Conservation (phyloP, 257 asterid genomes). For the Solanum ossicruentum region DNA sequence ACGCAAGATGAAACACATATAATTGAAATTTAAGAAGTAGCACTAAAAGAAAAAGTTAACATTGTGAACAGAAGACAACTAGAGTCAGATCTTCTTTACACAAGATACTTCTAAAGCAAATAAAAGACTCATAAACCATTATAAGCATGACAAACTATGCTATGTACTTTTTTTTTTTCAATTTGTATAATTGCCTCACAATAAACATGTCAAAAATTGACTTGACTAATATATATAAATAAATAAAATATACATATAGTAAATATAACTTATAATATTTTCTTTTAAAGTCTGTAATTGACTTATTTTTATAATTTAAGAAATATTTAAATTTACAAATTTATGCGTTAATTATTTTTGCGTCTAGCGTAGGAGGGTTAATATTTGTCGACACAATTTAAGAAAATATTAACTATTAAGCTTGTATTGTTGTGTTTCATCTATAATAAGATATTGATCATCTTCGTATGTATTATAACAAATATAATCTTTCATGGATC, state of each 20-base stretch:
- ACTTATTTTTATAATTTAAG: not conserved
- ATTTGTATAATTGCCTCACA: not conserved
- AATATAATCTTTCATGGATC: not conserved
- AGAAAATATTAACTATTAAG: not conserved
- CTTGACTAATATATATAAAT: not conserved
- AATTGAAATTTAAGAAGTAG: too few relatives aligned
- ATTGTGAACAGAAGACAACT: not conserved
- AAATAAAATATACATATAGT: not conserved
- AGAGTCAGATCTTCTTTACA: not conserved
- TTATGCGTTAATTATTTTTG: not conserved
- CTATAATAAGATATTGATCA: not conserved
- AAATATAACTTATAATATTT: not conserved
- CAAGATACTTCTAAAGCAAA: not conserved
- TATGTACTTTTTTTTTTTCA: not conserved
- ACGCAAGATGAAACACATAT: too few relatives aligned
- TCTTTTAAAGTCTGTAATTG: not conserved
- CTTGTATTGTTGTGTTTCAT: not conserved
- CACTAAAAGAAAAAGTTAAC: not conserved
- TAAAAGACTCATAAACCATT: not conserved
- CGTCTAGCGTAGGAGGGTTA: too few relatives aligned
- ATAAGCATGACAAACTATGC: not conserved
- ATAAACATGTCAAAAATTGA: not conserved
- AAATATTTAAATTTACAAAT: not conserved
- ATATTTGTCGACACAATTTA: not conserved
- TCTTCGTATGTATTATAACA: not conserved